phyloP scores from a whole-genome alignment of 805 yeast genomes.

The Huiozyma naganishii region DNA sequence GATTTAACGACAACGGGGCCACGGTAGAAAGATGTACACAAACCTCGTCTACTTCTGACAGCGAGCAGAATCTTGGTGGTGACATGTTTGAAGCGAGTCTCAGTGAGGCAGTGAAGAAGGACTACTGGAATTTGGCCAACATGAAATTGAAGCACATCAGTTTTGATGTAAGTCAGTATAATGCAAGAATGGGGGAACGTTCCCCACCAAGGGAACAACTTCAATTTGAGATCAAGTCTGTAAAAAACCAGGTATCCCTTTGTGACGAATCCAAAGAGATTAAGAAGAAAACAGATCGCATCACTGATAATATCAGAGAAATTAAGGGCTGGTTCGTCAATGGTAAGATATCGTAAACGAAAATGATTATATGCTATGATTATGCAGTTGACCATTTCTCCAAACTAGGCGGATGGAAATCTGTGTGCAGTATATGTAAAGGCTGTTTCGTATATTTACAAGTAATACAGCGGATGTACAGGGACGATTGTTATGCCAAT shows the following conservation, averaged over 20 bases:
- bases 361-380: background rate
- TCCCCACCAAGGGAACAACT: conserved; percentile 19
- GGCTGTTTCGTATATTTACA: too few relatives aligned
- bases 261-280: conserved; percentile 5
- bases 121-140: conserved; percentile 10
- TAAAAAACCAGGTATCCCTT: conserved; percentile 14
- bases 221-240: conserved; percentile 22
- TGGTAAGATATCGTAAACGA: conserved; percentile 24
- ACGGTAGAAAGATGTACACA: conserved; percentile 23
- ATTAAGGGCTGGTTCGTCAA: conserved; percentile 33
- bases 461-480: too few relatives aligned
- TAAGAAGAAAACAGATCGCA: conserved; percentile 6
- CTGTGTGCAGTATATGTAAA: too few relatives aligned
- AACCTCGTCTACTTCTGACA: conserved; percentile 16
- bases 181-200: conserved; percentile 7
- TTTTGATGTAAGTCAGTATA: conserved; percentile 22
- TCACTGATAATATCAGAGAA: conserved; percentile 26
- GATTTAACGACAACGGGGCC: conserved; percentile 30
- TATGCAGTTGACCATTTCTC: background rate
- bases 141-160: conserved; percentile 24
- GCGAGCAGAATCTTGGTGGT: background rate
- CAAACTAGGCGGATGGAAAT: background rate
- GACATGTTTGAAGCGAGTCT: conserved; percentile 3
- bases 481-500: too few relatives aligned
- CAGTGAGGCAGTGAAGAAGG: background rate